Percentiles rank a stretch among this genome's conserved stretches.
Conservation (phyloP, 257 asterid genomes). For the Nicotiana knightiana region DNA sequence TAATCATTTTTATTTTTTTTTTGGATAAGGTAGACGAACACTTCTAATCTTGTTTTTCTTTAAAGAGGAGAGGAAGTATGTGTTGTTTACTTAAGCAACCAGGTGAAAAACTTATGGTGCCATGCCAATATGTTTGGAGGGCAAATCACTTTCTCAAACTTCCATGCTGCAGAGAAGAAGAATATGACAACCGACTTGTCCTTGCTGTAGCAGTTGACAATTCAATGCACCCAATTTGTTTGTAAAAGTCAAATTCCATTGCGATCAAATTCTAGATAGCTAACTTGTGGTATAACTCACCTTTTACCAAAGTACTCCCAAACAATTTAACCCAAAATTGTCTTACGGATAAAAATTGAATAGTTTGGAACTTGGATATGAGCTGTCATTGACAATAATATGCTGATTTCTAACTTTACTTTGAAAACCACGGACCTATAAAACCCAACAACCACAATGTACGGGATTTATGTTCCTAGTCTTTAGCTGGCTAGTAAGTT, state of each 20-base stretch:
- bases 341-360: neutral
- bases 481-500: neutral
- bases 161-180: neutral
- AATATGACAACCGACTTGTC: neutral
- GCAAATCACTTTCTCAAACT: neutral
- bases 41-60: neutral
- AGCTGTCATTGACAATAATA: neutral
- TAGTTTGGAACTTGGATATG: neutral
- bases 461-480: neutral
- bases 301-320: neutral
- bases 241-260: neutral
- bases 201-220: constrained; percentile 2
- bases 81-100: neutral
- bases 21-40: neutral
- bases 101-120: neutral
- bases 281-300: neutral
- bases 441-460: neutral
- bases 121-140: neutral
- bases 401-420: neutral
- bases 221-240: neutral
- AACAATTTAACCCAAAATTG: neutral
- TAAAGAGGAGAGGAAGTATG: neutral
- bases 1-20: too few relatives aligned
- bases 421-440: neutral
- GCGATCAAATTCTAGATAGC: neutral